phyloP scores from a whole-genome alignment of 2,329 filamentous ascomycete species.

The Claviceps lovelessii region DNA sequence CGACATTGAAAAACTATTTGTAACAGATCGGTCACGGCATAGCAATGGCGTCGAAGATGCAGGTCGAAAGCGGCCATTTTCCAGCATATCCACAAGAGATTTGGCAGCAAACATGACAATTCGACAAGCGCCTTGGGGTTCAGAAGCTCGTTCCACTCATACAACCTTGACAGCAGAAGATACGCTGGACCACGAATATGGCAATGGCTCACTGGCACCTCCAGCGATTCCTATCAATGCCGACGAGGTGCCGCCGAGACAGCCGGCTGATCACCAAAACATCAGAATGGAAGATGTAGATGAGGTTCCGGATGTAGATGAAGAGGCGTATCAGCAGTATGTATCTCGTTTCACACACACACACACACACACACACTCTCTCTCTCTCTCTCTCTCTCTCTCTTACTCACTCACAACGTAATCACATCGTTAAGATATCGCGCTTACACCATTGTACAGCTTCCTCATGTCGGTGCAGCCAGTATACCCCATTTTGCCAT shows the following conservation, averaged over 20 bases:
- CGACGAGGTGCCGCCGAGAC: constrained; percentile 22
- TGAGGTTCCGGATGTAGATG: constrained; percentile 19
- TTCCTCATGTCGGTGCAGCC: constrained; percentile 53
- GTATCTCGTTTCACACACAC: constrained; percentile 8
- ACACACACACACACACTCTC: background rate
- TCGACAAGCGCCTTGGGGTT: constrained; percentile 32
- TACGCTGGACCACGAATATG: constrained; percentile 18
- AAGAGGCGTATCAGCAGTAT: constrained; percentile 32
- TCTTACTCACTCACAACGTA: no score
- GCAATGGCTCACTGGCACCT: constrained; percentile 30
- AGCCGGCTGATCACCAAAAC: constrained; percentile 21
- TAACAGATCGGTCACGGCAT: constrained; percentile 18
- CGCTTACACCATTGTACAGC: constrained; percentile 18
- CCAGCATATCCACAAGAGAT: constrained; percentile 30
- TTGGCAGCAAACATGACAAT: constrained; percentile 26
- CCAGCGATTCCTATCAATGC: constrained; percentile 27
- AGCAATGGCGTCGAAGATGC: constrained; percentile 16
- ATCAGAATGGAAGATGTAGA: constrained; percentile 15
- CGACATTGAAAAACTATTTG: constrained; percentile 30
- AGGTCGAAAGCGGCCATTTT: constrained; percentile 32
- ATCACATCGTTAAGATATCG: background rate
- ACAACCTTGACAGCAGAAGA: constrained; percentile 24
- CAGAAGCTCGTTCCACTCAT: constrained; percentile 32
- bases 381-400: no score
- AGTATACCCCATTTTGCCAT: constrained; percentile 51